Percentiles rank a stretch among this genome's conserved stretches.
These are phyloP conservation scores for Oryza glaberrima DNA, from an alignment of 176 grass and related monocot genomes.

Conservation along the genomic window DNA sequence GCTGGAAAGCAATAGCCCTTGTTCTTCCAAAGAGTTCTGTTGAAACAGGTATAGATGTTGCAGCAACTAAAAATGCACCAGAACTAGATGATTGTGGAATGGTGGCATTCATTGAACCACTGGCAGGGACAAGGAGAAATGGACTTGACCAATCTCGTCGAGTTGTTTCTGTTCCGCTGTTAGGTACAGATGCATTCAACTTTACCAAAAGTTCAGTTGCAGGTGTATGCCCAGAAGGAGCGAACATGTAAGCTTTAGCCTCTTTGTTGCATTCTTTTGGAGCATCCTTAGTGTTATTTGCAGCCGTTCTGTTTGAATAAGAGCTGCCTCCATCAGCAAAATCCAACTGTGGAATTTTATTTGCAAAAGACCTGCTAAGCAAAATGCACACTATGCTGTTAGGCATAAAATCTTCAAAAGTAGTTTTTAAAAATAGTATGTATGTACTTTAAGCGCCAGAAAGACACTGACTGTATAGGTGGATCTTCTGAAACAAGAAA, in stretches of 20 bases:
- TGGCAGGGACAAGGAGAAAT: conserved; percentile 77
- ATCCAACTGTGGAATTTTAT: conserved; percentile 41
- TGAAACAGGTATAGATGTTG: conserved; percentile 78
- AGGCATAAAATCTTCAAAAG: conserved; percentile 16
- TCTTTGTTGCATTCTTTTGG: conserved; percentile 56
- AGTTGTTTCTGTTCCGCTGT: conserved; percentile 53
- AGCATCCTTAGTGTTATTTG: conserved; percentile 40
- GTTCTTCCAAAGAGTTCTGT: conserved; percentile 86
- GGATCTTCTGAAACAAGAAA: conserved; percentile 65
- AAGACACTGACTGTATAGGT: conserved; percentile 47
- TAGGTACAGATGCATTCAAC: conserved; percentile 67
- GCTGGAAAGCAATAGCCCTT: conserved; percentile 84
- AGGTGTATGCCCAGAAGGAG: conserved; percentile 66
- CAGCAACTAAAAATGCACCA: conserved; percentile 82
- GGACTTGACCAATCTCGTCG: conserved; percentile 75
- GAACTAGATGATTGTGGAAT: conserved; percentile 71
- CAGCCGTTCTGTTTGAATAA: conserved; percentile 49
- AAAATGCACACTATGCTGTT: conserved; percentile 14
- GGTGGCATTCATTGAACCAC: conserved; percentile 74
- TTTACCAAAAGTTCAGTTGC: conserved; percentile 86
- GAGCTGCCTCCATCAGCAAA: conserved; percentile 41
- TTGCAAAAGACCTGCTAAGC: conserved; percentile 40
- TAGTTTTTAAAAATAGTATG: conserved; percentile 23
- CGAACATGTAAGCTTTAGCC: conserved; percentile 80
- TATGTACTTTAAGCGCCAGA: conserved; percentile 12